Evolutionary conservation across 345 rosid genomes (phyloP).

Genomic region (Hibiscus tridactylites): DNA sequence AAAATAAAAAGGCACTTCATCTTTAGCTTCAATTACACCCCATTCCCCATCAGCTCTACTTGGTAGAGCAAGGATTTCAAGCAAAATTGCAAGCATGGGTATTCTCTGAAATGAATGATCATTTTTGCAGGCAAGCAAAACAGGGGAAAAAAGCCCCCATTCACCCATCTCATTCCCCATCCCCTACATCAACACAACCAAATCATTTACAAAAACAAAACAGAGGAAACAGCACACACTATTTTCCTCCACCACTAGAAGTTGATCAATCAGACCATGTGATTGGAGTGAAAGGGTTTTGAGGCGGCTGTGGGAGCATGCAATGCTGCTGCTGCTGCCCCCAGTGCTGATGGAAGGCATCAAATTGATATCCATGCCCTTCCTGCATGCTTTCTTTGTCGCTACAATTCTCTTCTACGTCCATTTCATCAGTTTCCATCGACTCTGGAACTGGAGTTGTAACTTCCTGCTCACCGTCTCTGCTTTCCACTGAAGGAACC

Average conservation of each 20-base stretch:
- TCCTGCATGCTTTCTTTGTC: background rate
- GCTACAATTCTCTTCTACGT: background rate
- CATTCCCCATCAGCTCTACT: too few species aligned
- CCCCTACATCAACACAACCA: too few species aligned
- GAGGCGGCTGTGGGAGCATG: slow-evolving; percentile 5
- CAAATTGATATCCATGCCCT: background rate
- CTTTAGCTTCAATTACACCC: too few species aligned
- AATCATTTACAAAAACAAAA: background rate
- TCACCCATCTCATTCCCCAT: background rate
- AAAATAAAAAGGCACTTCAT: too few species aligned
- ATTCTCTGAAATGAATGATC: background rate
- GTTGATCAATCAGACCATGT: slow-evolving; percentile 2
- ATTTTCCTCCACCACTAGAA: background rate
- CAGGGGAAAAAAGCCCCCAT: background rate
- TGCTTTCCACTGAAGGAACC: slow-evolving; percentile 18
- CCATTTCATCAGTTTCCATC: slow-evolving; percentile 38
- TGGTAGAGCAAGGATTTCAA: too few species aligned
- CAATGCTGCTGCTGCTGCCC: slow-evolving; percentile 2
- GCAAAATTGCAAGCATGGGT: background rate
- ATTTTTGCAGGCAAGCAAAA: background rate
- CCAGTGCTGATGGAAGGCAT: background rate
- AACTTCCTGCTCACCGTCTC: slow-evolving; percentile 6
- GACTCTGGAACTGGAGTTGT: slow-evolving; percentile 11
- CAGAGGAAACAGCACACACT: background rate
- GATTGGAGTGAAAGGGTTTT: slow-evolving; percentile 4